Conservation (phyloP, 352 stramenopile genomes). For the Phytopythium aichiense region DNA sequence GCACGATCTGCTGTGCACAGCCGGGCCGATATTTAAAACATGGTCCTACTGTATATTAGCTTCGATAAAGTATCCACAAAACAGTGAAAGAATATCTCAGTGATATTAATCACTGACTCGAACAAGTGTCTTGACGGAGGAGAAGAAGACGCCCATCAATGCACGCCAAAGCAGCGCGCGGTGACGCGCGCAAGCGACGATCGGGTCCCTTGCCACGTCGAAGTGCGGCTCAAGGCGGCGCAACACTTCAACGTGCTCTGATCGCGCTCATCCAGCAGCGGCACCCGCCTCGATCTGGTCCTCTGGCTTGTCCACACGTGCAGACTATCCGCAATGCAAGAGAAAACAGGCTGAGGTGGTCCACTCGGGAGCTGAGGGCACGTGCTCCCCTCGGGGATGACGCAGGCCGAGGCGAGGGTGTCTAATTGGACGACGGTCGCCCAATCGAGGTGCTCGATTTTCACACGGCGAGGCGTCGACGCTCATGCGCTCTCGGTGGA, state of each 20-base stretch:
- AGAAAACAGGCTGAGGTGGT: no score
- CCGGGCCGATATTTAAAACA: not conserved
- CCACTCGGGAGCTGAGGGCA: no score
- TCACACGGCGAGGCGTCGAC: not conserved
- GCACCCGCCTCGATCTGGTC: not conserved
- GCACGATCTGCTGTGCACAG: not conserved
- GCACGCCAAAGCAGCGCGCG: not conserved
- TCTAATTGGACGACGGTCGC: constrained; percentile 1
- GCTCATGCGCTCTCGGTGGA: not conserved
- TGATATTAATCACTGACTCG: not conserved
- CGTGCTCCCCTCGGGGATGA: not conserved
- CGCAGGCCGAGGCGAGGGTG: not conserved
- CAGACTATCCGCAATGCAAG: not conserved
- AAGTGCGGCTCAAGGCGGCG: not conserved
- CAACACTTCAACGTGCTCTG: not conserved
- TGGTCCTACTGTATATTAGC: not conserved
- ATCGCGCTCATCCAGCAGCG: not conserved
- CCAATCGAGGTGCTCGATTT: constrained; percentile 1
- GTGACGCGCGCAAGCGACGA: not conserved
- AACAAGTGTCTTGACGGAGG: not conserved
- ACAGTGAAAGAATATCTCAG: not conserved
- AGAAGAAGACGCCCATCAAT: not conserved
- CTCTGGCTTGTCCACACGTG: not conserved
- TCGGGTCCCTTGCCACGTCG: not conserved
- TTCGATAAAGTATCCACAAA: not conserved